A percentile compares a stretch with the other conserved stretches of the same genome.
Conservation (phyloP, 495 filamentous ascomycete species). For the Aeminium ludgeri region DNA sequence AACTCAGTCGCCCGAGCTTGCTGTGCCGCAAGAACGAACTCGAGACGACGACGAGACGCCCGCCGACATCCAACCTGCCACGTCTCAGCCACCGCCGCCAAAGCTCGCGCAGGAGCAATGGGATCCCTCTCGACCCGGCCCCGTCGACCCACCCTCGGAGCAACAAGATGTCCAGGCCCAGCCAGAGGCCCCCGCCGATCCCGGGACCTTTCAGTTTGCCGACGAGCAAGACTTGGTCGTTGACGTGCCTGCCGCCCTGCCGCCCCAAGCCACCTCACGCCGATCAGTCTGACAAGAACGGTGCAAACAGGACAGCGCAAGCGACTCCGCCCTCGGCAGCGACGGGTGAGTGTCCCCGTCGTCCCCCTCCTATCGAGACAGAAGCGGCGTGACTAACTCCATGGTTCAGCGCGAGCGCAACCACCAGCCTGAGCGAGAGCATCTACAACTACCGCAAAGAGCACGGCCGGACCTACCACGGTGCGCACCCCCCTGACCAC, state of each 20-base stretch:
- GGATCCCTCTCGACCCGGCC: too few species aligned
- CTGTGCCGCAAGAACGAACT: too few species aligned
- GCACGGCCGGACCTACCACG: constrained; percentile 22
- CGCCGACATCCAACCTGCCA: too few species aligned
- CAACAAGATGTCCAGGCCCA: background rate
- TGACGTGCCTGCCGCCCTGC: constrained; percentile 15
- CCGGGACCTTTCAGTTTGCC: constrained; percentile 4
- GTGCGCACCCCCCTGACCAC: constrained; percentile 4
- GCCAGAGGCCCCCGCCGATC: background rate
- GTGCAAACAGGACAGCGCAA: constrained; percentile 4
- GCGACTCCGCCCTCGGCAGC: constrained; percentile 14
- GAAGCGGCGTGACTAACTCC: background rate
- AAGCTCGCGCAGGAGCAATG: too few species aligned
- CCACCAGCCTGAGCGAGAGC: constrained; percentile 18
- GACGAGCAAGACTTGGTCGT: constrained; percentile 13
- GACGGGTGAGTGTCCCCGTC: constrained; percentile 8
- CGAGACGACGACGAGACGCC: too few species aligned
- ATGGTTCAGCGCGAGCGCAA: constrained; percentile 10
- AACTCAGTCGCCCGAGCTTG: too few species aligned
- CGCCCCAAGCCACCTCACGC: background rate
- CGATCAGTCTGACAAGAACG: too few species aligned
- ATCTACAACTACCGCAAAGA: constrained; percentile 19
- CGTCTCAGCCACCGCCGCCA: too few species aligned
- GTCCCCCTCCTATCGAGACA: background rate
- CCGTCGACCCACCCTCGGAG: too few species aligned